Conservation (phyloP, 345 rosid genomes). For the Pelargonium nanum region DNA sequence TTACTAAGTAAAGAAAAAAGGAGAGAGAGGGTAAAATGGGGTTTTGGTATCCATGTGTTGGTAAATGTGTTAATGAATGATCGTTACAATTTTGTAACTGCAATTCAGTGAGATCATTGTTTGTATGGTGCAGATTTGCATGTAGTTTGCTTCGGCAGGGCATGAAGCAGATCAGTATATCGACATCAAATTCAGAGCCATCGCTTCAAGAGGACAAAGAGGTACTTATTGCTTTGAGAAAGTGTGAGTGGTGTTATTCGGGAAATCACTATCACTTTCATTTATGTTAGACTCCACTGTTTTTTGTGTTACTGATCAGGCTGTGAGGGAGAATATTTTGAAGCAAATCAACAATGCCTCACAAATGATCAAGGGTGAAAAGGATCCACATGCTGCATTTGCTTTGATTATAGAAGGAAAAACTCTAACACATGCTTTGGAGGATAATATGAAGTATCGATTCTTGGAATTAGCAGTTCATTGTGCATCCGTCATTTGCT, state of each 20-base stretch:
- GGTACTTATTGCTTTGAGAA: conserved; percentile 26
- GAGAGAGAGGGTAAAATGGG: background rate
- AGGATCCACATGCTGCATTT: conserved; percentile 95
- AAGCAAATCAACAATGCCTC: conserved; percentile 73
- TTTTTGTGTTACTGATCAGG: conserved; percentile 39
- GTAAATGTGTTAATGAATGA: background rate
- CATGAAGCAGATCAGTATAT: conserved; percentile 77
- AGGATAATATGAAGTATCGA: conserved; percentile 70
- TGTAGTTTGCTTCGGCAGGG: conserved; percentile 97
- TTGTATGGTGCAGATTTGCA: conserved; percentile 50
- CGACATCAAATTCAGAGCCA: conserved; percentile 41
- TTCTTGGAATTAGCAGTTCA: conserved; percentile 80
- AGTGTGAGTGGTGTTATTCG: conserved; percentile 5
- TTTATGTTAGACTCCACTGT: conserved; percentile 15
- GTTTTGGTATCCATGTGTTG: background rate
- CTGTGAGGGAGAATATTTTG: conserved; percentile 53
- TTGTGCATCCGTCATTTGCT: conserved; percentile 96
- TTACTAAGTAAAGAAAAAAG: background rate
- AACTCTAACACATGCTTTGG: conserved; percentile 74
- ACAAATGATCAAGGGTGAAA: conserved; percentile 81
- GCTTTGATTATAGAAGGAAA: conserved; percentile 94
- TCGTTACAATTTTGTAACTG: background rate
- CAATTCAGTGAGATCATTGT: conserved; percentile 9
- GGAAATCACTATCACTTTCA: conserved; percentile 10
- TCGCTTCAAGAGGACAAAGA: conserved; percentile 42